Evolutionary conservation across 257 asterid genomes (phyloP).

Genomic region (Solanum habrochaites): DNA sequence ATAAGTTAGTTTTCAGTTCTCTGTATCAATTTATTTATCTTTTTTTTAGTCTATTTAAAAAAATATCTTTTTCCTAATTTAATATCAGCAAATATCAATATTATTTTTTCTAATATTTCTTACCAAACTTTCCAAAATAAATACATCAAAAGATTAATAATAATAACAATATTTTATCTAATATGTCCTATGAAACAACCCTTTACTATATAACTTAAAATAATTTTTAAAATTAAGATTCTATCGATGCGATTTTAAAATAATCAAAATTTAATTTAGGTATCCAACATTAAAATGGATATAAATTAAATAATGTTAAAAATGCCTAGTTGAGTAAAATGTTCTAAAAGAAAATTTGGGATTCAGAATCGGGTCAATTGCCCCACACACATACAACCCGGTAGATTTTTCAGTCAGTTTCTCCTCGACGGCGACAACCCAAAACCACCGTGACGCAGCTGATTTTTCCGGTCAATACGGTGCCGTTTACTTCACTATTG

Average conservation of each 20-base stretch:
- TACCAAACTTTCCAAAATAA: too few species aligned
- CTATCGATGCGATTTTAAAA: not conserved
- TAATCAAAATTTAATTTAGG: accelerated
- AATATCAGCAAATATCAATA: not conserved
- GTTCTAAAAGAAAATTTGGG: not conserved
- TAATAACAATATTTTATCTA: not conserved
- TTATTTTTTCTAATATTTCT: not conserved
- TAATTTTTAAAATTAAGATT: too few species aligned
- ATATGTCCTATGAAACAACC: not conserved
- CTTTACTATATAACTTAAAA: not conserved
- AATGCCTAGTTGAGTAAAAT: not conserved
- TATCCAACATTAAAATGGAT: not conserved
- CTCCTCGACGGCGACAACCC: not conserved
- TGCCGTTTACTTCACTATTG: not conserved
- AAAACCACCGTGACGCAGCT: not conserved
- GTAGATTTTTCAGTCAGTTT: not conserved
- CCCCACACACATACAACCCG: not conserved
- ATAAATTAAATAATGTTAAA: not conserved
- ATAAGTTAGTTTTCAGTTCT: too few species aligned
- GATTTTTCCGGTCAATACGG: not conserved
- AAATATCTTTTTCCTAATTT: too few species aligned
- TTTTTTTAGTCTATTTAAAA: too few species aligned
- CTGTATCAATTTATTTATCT: too few species aligned
- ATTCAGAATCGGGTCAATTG: not conserved
- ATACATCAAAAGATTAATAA: too few species aligned